Evolutionary conservation across 1,139 yeast genomes (phyloP).

Genomic region (Hyphopichia burtonii): DNA sequence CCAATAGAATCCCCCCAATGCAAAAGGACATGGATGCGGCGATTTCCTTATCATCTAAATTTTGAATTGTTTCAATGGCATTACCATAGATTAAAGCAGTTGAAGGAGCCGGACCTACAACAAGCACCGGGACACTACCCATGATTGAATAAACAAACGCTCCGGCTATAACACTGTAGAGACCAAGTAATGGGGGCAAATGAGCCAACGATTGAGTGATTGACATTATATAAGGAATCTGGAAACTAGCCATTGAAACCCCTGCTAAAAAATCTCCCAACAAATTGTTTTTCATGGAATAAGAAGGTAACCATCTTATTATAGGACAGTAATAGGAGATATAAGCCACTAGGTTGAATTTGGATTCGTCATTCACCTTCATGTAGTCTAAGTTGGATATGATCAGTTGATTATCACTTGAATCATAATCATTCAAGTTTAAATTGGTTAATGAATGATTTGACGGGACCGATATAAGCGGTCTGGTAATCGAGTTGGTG

Average conservation of each 20-base stretch:
- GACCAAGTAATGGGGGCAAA: conserved; percentile 30
- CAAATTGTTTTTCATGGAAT: conserved; percentile 13
- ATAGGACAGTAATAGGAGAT: conserved; percentile 34
- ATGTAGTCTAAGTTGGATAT: neutral
- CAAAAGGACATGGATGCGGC: conserved; percentile 25
- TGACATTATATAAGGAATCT: conserved; percentile 37
- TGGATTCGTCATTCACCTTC: neutral
- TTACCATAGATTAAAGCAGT: conserved; percentile 34
- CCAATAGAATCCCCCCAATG: conserved; percentile 25
- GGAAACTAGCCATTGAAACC: conserved; percentile 31
- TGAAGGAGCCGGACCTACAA: conserved; percentile 37
- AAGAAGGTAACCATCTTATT: conserved; percentile 30
- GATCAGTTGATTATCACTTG: conserved; percentile 5
- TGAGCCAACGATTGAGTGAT: conserved; percentile 33
- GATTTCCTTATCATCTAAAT: conserved; percentile 14
- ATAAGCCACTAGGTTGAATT: conserved; percentile 17
- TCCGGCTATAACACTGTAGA: conserved; percentile 29
- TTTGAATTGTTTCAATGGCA: conserved; percentile 17
- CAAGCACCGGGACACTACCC: conserved; percentile 32
- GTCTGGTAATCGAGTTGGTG: conserved; percentile 12
- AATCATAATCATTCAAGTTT: conserved; percentile 17
- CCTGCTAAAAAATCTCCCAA: conserved; percentile 36
- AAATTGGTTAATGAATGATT: conserved; percentile 21
- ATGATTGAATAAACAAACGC: conserved; percentile 27
- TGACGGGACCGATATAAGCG: conserved; percentile 27